These are phyloP conservation scores for Sarocladium brachiariae DNA, from an alignment of 2,329 filamentous ascomycete species.

Conservation along the genomic window DNA sequence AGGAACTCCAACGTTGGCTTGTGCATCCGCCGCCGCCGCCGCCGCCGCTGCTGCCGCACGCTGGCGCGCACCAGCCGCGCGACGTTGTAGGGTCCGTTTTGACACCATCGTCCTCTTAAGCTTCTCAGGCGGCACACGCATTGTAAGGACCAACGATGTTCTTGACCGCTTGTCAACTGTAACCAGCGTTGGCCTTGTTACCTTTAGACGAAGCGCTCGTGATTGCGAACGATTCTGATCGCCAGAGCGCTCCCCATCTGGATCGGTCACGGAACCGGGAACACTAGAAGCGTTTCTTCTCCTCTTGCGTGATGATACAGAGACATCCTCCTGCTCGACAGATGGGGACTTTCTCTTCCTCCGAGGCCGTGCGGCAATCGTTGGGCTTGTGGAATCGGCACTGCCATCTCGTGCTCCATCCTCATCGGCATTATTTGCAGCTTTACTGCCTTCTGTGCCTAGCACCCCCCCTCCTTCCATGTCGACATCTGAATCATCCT, in stretches of 20 bases:
- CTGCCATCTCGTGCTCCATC: slow-evolving; percentile 52
- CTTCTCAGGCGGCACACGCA: slow-evolving; percentile 30
- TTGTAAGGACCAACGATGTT: slow-evolving; percentile 27
- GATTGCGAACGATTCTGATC: slow-evolving; percentile 28
- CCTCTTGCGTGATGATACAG: slow-evolving; percentile 46
- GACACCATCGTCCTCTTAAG: slow-evolving; percentile 27
- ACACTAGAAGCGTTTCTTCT: slow-evolving; percentile 41
- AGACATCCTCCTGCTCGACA: slow-evolving; percentile 51
- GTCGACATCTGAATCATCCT: slow-evolving; percentile 22
- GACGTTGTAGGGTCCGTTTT: slow-evolving; percentile 3
- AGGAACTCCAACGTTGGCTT: neutral
- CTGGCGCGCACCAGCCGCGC: neutral
- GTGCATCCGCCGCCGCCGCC: neutral
- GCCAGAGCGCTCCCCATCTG: slow-evolving; percentile 21
- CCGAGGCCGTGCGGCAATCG: slow-evolving; percentile 43
- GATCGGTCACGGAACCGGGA: slow-evolving; percentile 27
- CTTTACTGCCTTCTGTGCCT: neutral
- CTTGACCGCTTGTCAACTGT: slow-evolving; percentile 33
- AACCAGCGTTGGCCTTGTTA: slow-evolving; percentile 31
- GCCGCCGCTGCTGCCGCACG: neutral
- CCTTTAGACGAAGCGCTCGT: slow-evolving; percentile 54
- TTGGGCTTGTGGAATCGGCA: neutral
- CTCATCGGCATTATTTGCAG: slow-evolving; percentile 13
- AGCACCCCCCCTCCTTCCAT: slow-evolving; percentile 13
- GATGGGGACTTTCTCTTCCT: slow-evolving; percentile 82